Conservation (phyloP, 257 asterid species). For the Knoxia roxburghii region DNA sequence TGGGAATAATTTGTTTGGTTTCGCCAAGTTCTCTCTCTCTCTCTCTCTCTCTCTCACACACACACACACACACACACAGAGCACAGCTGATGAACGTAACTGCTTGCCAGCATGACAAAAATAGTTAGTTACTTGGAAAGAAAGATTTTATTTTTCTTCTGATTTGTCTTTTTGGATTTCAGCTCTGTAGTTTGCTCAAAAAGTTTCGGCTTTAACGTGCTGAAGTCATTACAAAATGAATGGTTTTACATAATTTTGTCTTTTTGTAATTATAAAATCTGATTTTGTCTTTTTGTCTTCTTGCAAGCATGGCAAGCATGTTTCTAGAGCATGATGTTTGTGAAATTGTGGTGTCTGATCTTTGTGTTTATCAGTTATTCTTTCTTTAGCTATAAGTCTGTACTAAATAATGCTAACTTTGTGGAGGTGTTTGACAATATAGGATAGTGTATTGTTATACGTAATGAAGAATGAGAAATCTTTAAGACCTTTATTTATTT, state of each 20-base stretch:
- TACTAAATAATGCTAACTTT: not conserved
- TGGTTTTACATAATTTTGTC: no score
- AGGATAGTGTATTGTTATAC: not conserved
- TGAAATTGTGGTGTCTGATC: no score
- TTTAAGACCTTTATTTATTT: not conserved
- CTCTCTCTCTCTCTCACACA: not conserved
- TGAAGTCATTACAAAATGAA: not conserved
- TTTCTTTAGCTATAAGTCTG: not conserved
- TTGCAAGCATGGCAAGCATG: no score
- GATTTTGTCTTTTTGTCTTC: no score
- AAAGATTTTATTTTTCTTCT: not conserved
- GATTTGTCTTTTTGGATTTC: not conserved
- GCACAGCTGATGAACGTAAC: not conserved
- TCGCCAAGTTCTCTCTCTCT: not conserved
- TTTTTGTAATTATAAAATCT: no score
- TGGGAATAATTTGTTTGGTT: not conserved
- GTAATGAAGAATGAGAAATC: not conserved
- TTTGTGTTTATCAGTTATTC: not conserved
- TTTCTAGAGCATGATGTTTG: no score
- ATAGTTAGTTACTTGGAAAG: not conserved
- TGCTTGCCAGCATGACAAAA: not conserved
- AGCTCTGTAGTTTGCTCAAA: not conserved
- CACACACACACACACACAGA: no score
- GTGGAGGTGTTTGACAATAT: not conserved
- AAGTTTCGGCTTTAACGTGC: not conserved